Base-by-base conservation (phyloP, 2,329 filamentous ascomycete genomes). In the Alternaria conjuncta region DNA sequence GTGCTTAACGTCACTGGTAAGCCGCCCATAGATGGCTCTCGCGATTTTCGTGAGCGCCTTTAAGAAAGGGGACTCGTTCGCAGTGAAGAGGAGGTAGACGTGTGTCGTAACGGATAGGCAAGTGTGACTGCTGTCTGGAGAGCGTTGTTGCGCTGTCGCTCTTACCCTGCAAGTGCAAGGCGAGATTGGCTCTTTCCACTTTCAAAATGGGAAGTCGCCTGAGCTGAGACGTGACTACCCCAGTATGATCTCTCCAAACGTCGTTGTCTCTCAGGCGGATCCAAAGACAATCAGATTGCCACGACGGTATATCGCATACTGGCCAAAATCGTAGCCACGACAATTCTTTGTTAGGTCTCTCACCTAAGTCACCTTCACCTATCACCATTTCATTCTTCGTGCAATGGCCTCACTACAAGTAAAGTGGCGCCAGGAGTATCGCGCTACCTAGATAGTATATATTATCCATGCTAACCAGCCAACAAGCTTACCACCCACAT, bases 401-500 rank as follows among this genome's bases (percentile, higher is more conserved):
- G 15, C 15, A 6, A n/a, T n/a, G 2, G 15, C 15, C 32, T 41
- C 32, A 41, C 32, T 2, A 1, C 8, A 4, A n/a, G 13, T n/a
- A 18, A 18, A 41, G 15, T 36, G 32, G 4, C 7, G n/a, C 15
- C 5, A 5, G 4, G 7, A 2, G 6, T 4, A 8, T 32, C 2
- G 30, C 3, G 30, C 32, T 8, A 23, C 23, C 23, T 6, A 23
- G 23, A 6, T 23, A 32, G 32, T 9, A 36, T 36, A 36, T 36
- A 36, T 36, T 5, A 9, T 9, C 5, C 1, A n/a, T 5, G 15
- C 0, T 1, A n/a, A 36, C 0, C 0, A 1, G 3, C 4, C 32
- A 36, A 36, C 4, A 0, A 5, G 0, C 32, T 36, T n/a, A 0
- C 3, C 15, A n/a, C 7, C 32, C 9, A 9, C 6, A n/a, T 8